Evolutionary conservation across 2,329 filamentous ascomycete genomes (phyloP).

Genomic region (Diaporthe sp.): DNA sequence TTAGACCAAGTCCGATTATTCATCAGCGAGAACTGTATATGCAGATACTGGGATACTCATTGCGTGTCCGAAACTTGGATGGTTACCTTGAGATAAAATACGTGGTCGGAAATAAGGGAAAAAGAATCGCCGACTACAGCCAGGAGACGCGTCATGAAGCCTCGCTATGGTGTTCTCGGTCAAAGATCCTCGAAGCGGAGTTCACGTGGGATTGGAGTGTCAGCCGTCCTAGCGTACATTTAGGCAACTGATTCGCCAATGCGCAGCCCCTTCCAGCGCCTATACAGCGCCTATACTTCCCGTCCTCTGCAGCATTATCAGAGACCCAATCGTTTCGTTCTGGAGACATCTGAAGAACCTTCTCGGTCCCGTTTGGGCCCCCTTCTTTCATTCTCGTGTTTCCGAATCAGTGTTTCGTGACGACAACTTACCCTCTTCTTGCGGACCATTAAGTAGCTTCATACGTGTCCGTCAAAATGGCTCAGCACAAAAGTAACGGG

Average conservation of each 20-base stretch:
- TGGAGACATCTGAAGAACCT: neutral
- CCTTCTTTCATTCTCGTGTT: neutral
- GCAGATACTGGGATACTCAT: neutral
- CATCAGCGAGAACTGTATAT: neutral
- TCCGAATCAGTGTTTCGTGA: neutral
- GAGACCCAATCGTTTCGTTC: neutral
- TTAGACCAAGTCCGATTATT: neutral
- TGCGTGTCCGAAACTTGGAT: neutral
- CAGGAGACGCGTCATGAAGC: slow-evolving; percentile 1
- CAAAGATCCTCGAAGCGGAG: neutral
- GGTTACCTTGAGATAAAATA: neutral
- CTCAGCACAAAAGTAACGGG: neutral
- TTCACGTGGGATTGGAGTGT: neutral
- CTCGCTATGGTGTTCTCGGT: neutral
- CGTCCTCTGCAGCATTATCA: neutral
- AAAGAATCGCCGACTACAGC: neutral
- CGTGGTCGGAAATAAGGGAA: neutral
- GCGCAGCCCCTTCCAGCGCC: neutral
- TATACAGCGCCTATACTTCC: neutral
- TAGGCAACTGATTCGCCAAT: slow-evolving; percentile 1
- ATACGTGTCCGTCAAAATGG: neutral
- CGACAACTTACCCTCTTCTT: neutral
- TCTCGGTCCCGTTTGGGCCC: neutral
- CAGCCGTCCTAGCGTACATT: slow-evolving; percentile 14
- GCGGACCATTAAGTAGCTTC: neutral